Conservation (phyloP, 768 basidiomycete species). For the Boletus reticulatus region DNA sequence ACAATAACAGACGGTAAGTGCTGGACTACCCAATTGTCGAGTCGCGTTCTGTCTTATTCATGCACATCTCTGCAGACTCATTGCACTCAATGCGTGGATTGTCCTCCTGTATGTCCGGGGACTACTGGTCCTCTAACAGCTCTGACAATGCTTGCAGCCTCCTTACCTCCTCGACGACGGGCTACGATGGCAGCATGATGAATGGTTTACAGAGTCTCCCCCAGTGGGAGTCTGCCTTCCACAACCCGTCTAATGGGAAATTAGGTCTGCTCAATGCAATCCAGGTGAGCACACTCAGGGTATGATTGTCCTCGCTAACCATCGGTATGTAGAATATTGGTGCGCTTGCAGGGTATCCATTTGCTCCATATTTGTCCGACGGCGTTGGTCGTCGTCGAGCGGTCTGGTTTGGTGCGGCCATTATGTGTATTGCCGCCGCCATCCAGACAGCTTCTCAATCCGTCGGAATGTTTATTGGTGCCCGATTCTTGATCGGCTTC, state of each 20-base stretch:
- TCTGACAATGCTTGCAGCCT: constrained; percentile 38
- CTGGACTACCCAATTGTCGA: background rate
- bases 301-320: background rate
- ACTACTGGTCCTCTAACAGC: background rate
- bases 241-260: constrained; percentile 51
- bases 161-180: constrained; percentile 73
- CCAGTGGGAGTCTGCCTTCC: constrained; percentile 64
- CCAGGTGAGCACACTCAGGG: constrained; percentile 41
- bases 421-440: constrained; percentile 68
- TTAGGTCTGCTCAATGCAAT: constrained; percentile 74
- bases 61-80: constrained; percentile 41
- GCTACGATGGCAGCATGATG: constrained; percentile 80
- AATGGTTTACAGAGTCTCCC: constrained; percentile 70
- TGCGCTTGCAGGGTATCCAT: constrained; percentile 61
- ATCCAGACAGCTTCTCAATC: constrained; percentile 69
- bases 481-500: constrained; percentile 77
- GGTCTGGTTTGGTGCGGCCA: constrained; percentile 65
- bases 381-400: constrained; percentile 64
- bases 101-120: constrained; percentile 50
- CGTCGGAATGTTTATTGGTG: constrained; percentile 77
- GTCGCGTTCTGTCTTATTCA: background rate
- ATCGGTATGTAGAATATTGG: constrained; percentile 62
- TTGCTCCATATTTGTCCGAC: constrained; percentile 72
- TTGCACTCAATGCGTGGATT: constrained; percentile 68
- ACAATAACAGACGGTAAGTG: constrained; percentile 68